A percentile compares a stretch with the other conserved stretches of the same genome.
Evolutionary conservation across 805 yeast species (phyloP).

Genomic region (Candida insectorum): DNA sequence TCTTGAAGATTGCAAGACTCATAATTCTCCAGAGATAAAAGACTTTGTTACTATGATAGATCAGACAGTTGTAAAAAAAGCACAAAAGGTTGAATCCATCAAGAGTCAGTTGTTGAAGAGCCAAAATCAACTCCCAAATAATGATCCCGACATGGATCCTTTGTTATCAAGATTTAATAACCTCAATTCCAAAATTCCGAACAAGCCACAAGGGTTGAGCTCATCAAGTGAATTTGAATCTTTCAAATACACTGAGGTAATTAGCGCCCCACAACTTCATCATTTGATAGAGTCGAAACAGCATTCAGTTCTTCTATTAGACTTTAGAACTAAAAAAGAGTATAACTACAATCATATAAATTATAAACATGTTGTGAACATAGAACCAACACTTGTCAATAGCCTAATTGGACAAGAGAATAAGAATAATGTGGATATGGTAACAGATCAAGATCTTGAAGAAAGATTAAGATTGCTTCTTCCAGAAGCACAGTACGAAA

Average conservation of each 20-base stretch:
- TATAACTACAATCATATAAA: conserved; percentile 64
- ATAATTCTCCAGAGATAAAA: conserved; percentile 10
- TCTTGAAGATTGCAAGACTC: conserved; percentile 6
- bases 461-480: conserved; percentile 53
- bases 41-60: conserved; percentile 16
- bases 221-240: conserved; percentile 1
- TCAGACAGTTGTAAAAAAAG: conserved; percentile 15
- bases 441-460: conserved; percentile 67
- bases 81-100: conserved; percentile 1
- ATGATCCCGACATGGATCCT: conserved; percentile 15
- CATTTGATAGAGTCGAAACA: conserved; percentile 8
- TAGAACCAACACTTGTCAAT: conserved; percentile 60
- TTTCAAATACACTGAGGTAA: conserved; percentile 14
- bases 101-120: not conserved
- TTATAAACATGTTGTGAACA: conserved; percentile 57
- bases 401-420: conserved; percentile 14
- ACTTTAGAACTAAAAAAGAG: conserved; percentile 59
- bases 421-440: conserved; percentile 20
- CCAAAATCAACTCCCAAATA: not conserved
- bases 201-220: not conserved
- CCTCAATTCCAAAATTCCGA: conserved; percentile 5
- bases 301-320: conserved; percentile 55
- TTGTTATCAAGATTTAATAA: conserved; percentile 23
- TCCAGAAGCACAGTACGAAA: conserved; percentile 50
- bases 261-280: conserved; percentile 18